Percentiles rank a stretch among this genome's conserved stretches.
Conservation (phyloP, 2,329 filamentous ascomycete genomes). For the Phaeosphaeriaceae sp. region DNA sequence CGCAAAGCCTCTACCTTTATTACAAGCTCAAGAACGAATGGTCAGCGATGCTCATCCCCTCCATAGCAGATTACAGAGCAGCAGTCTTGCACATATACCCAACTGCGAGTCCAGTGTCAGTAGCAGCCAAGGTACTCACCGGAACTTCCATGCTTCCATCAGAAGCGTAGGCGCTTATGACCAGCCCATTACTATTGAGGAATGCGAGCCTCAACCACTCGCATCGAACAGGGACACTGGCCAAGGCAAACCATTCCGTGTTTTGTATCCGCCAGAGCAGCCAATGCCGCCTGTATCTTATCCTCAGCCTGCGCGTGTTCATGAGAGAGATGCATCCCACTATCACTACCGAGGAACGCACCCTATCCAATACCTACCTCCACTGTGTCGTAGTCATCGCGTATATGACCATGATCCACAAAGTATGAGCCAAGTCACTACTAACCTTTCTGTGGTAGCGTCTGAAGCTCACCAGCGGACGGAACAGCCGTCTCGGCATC, state of each 20-base stretch:
- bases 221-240: slow-evolving; percentile 24
- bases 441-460: slow-evolving; percentile 27
- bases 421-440: slow-evolving; percentile 36
- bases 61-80: slow-evolving; percentile 24
- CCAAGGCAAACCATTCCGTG: slow-evolving; percentile 28
- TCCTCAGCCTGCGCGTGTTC: slow-evolving; percentile 20
- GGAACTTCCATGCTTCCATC: slow-evolving; percentile 30
- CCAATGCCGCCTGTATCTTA: slow-evolving; percentile 25
- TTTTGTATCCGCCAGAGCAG: slow-evolving; percentile 31
- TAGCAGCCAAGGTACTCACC: slow-evolving; percentile 15
- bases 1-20: slow-evolving; percentile 62
- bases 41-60: slow-evolving; percentile 25
- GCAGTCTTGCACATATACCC: slow-evolving; percentile 34
- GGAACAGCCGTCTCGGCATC: slow-evolving; percentile 31
- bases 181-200: slow-evolving; percentile 54
- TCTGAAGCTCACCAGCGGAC: slow-evolving; percentile 33
- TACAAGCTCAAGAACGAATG: slow-evolving; percentile 78
- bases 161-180: slow-evolving; percentile 52
- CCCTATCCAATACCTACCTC: slow-evolving; percentile 23
- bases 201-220: slow-evolving; percentile 45
- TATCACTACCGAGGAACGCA: slow-evolving; percentile 27
- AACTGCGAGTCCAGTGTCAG: slow-evolving; percentile 33
- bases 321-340: slow-evolving; percentile 24
- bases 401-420: slow-evolving; percentile 40
- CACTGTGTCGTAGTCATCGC: slow-evolving; percentile 35